Conservation (phyloP, 495 filamentous ascomycete genomes). For the Xylaria grammica region DNA sequence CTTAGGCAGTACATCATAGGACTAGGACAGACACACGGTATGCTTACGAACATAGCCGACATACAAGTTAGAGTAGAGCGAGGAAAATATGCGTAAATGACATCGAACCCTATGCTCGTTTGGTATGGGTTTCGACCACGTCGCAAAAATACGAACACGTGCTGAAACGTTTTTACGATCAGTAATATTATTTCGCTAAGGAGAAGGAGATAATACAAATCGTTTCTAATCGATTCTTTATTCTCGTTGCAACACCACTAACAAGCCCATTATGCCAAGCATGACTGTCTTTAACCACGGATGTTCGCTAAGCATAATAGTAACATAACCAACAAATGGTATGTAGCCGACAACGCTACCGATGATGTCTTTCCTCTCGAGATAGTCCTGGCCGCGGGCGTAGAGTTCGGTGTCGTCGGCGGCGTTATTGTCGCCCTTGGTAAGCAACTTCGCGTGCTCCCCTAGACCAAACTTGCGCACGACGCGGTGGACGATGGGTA, state of each 20-base stretch:
- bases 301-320: slow-evolving; percentile 94
- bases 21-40: too few relatives aligned
- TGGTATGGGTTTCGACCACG: too few relatives aligned
- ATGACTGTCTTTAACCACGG: slow-evolving; percentile 96
- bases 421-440: slow-evolving; percentile 97
- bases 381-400: slow-evolving; percentile 80
- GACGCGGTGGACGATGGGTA: slow-evolving; percentile 91
- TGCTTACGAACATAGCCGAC: too few relatives aligned
- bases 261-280: slow-evolving; percentile 91
- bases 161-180: too few relatives aligned
- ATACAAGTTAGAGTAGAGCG: too few relatives aligned
- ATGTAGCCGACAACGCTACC: slow-evolving; percentile 94
- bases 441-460: slow-evolving; percentile 67
- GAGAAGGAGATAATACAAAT: neutral
- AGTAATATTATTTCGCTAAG: neutral
- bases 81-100: too few relatives aligned
- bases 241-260: slow-evolving; percentile 93
- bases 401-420: slow-evolving; percentile 96
- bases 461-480: slow-evolving; percentile 72
- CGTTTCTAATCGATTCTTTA: slow-evolving; percentile 37
- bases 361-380: slow-evolving; percentile 88
- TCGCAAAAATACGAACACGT: too few relatives aligned
- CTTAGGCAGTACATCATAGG: too few relatives aligned
- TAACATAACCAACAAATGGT: slow-evolving; percentile 95
- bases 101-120: too few relatives aligned